A percentile compares a stretch with the other conserved stretches of the same genome.
Evolutionary conservation across 208 protist species (phyloP).

Genomic region (Wallacemonas sp.): DNA sequence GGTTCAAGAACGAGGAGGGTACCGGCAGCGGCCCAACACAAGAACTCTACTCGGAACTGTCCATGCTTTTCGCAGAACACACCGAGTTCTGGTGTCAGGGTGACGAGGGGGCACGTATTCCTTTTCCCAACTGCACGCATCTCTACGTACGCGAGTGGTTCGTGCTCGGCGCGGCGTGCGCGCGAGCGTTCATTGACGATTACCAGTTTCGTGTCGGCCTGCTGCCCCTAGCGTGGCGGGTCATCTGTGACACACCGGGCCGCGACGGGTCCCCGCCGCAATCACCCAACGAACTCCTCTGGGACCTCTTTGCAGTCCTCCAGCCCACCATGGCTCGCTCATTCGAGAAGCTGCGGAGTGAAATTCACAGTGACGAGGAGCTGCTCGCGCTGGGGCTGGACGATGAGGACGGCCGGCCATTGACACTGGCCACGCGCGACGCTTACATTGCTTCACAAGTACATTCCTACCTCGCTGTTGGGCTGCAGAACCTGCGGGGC

Average conservation of each 20-base stretch:
- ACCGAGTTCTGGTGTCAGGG: constrained; percentile 53
- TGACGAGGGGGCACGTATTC: constrained; percentile 48
- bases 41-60: constrained; percentile 84
- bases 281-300: neutral
- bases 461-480: neutral
- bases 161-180: constrained; percentile 68
- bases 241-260: constrained; percentile 17
- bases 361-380: constrained; percentile 26
- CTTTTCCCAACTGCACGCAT: constrained; percentile 53
- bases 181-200: constrained; percentile 72
- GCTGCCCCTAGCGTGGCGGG: constrained; percentile 47
- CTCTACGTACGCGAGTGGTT: constrained; percentile 60
- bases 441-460: constrained; percentile 23
- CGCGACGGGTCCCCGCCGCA: neutral
- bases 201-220: constrained; percentile 67
- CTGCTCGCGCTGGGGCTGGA: constrained; percentile 52
- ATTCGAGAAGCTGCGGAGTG: constrained; percentile 30
- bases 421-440: constrained; percentile 29
- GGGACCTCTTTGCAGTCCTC: constrained; percentile 33
- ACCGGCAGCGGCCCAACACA: constrained; percentile 84
- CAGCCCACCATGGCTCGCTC: constrained; percentile 54
- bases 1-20: constrained; percentile 77
- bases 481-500: neutral
- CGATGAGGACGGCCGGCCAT: constrained; percentile 32
- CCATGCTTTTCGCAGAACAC: constrained; percentile 27